Base-by-base conservation (phyloP, 768 basidiomycete species). In the Russula emetica region DNA sequence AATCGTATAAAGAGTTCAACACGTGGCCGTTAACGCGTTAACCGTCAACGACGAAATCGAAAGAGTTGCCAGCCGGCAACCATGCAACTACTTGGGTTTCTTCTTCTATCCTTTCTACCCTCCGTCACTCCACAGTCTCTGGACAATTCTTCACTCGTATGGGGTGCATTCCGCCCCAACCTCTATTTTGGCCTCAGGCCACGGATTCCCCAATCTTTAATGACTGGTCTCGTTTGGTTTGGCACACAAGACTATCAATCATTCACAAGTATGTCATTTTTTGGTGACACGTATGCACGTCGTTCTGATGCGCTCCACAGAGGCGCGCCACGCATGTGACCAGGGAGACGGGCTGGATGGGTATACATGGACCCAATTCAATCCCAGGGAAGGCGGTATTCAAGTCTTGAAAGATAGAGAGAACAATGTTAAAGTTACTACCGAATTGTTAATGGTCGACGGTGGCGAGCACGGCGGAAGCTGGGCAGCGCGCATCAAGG, bases 221-320 rank as follows among this genome's bases (percentile, higher is more conserved):
- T 94, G 85, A 92, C 90, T 2, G 95, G 95, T 14, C 82, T 98
- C 38, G 83, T 96, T 75, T 98, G 95, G 95, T 94, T 92, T 72
- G 92, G 94, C 34, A 87, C 91, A 9, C 86, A 92, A 44, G 83
- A 96, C 75, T 97, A 85, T 71, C 80, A 86, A 71, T 87, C 91
- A 67, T 75, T 85, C 62, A 72, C 76, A 64, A 80, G 89, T 87
- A 65, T 73, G 88, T 77, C 44, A n/a, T 69, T 58, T 40, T 40
- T 18, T 10, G 56, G 67, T 55, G 61, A 55, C 58, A 64, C 34
- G 18, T 38, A 22, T 38, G 22, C 38, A 63, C 42, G 24, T 13
- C 45, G 45, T 61, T 56, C 55, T 57, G 55, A 58, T 36, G 52
- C 58, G 55, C 42, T 66, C 60, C 38, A 51, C 67, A 93, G 92